Evolutionary conservation across 1,139 yeast species (phyloP), one percentile per base, ranked within the genome.

Genomic region (Hansenula lynferdii): DNA sequence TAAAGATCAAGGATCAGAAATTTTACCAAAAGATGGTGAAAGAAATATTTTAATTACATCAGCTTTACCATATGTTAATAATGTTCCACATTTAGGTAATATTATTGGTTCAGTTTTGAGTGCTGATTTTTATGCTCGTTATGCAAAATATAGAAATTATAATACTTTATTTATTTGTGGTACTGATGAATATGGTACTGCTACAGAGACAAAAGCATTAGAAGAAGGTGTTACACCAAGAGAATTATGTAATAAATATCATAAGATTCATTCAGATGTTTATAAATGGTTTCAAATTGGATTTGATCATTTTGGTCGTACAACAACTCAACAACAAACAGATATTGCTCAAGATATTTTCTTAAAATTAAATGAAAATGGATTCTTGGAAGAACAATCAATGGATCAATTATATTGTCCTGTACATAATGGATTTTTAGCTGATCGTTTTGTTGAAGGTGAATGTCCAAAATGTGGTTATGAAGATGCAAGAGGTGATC

Each of bases 151-250:
- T 50, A 79, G 97, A 68, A 86, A 89, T 62, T 82, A 84, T 68
- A 92, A 90, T 60, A 72, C 96, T 18, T 67, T 92, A 45, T 92
- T 70, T 56, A 67, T 92, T 43, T 89, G 98, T 66, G 99, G 99
- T 65, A 94, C 98, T 28, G 99, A 92, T 61, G 99, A 92, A 65
- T 94, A 92, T 61, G 99, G 99, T 60, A 92, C 99, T 45, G 99
- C 99, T 37, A 92, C 98, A 20, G 99, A 92, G 64, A 94, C 98
- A 27, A 92, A 92, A 65, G 98, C 98, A 9, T 69, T 92, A 42
- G 98, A 92, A 63, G 97, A 92, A 57, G 81, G 84, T 33, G 82
- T 86, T 44, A 75, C 95, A 6, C 98, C 99, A 35, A 70, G 77
- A 53, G 81, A 87, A 57, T 71, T 92, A 53, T 92, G 97, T 70